These are phyloP conservation scores for Microdochium nivale DNA, from an alignment of 2,329 filamentous ascomycete species.

Conservation along the genomic window DNA sequence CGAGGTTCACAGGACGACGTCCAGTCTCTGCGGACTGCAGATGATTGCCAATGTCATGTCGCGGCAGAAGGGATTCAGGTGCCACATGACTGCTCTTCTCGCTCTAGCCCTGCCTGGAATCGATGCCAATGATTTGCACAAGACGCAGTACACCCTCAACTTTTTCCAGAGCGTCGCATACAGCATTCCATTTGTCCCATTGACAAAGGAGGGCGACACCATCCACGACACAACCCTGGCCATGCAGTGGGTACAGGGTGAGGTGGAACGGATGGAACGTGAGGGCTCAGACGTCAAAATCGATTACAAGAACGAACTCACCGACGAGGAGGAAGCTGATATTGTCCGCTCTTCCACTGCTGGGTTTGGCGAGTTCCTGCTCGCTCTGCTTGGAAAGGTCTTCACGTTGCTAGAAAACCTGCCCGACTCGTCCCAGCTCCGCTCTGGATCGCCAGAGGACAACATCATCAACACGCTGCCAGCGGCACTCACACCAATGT, in stretches of 20 bases:
- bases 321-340: conserved; percentile 75
- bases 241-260: conserved; percentile 85
- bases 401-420: conserved; percentile 94
- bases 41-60: conserved; percentile 88
- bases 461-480: conserved; percentile 94
- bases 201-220: conserved; percentile 60
- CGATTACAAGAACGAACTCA: conserved; percentile 74
- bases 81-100: conserved; percentile 89
- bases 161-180: conserved; percentile 96
- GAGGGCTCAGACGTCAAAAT: conserved; percentile 80
- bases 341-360: conserved; percentile 92
- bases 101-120: conserved; percentile 90
- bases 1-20: conserved; percentile 92
- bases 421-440: conserved; percentile 79
- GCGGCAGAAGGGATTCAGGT: conserved; percentile 89
- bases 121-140: conserved; percentile 94
- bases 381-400: conserved; percentile 84
- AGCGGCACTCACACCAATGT: conserved; percentile 80
- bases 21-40: conserved; percentile 84
- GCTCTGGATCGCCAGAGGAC: conserved; percentile 88
- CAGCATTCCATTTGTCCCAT: conserved; percentile 83
- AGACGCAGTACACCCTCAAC: conserved; percentile 87
- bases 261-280: conserved; percentile 88
- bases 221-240: conserved; percentile 69
- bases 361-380: conserved; percentile 85